A percentile compares a stretch with the other conserved stretches of the same genome.
These are phyloP conservation scores for Furcasterigmium sp. DNA, from an alignment of 2,329 filamentous ascomycete species.

Conservation along the genomic window DNA sequence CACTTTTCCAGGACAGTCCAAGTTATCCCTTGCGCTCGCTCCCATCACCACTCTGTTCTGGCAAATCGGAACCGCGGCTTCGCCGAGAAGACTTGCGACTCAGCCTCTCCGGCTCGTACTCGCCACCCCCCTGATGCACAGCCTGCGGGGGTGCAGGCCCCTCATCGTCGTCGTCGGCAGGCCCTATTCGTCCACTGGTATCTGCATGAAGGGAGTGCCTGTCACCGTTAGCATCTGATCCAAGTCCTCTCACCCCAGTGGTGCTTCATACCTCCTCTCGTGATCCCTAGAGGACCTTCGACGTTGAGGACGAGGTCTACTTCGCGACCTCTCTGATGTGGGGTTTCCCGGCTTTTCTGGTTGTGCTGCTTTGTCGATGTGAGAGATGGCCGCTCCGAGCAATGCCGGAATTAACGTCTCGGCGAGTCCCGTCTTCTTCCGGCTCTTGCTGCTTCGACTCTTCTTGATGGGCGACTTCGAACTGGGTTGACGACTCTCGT, in stretches of 20 bases:
- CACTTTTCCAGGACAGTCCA: no score
- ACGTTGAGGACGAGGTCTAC: not conserved
- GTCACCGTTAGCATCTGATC: not conserved
- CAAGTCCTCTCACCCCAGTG: no score
- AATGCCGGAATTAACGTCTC: no score
- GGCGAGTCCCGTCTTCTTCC: no score
- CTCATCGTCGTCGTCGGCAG: not conserved
- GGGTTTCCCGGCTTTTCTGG: not conserved
- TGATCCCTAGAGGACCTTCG: not conserved
- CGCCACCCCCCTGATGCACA: slow-evolving; percentile 1
- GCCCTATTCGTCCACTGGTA: not conserved
- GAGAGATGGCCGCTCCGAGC: no score
- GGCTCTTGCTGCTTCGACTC: not conserved
- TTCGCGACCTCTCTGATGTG: no score
- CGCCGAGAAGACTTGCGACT: not conserved
- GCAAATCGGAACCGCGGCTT: not conserved
- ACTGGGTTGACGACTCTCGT: no score
- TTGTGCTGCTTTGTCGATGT: not conserved
- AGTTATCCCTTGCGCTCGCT: not conserved
- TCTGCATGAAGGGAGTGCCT: not conserved
- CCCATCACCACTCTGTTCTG: not conserved
- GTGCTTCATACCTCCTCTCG: not conserved
- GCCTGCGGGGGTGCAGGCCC: not conserved
- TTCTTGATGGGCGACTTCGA: not conserved
- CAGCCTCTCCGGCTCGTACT: not conserved